Conservation (phyloP, 1,284 basidiomycete species). For the Cutaneotrichosporon mucoides region DNA sequence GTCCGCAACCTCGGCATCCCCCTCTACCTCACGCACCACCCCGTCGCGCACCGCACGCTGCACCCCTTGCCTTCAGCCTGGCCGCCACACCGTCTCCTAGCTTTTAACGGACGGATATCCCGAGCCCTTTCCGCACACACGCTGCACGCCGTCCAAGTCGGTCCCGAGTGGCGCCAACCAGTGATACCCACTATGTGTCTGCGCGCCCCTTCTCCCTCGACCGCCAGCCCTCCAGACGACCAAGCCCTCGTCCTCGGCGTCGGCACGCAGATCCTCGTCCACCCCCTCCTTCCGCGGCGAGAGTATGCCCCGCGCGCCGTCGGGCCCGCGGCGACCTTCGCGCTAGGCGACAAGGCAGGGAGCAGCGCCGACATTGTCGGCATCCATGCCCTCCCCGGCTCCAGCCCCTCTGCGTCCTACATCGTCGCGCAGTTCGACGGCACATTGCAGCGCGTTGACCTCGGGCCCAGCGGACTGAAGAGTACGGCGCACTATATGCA, state of each 20-base stretch:
- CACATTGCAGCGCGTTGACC: slow-evolving; percentile 29
- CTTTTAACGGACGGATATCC: slow-evolving; percentile 25
- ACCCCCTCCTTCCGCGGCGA: slow-evolving; percentile 21
- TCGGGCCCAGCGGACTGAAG: neutral
- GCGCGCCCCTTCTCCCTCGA: no score
- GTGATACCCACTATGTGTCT: slow-evolving; percentile 33
- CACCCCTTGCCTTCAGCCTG: slow-evolving; percentile 18
- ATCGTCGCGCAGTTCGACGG: slow-evolving; percentile 40
- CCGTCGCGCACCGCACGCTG: slow-evolving; percentile 26
- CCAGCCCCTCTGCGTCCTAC: neutral
- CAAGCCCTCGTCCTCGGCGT: slow-evolving; percentile 32
- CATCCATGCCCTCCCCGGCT: slow-evolving; percentile 18
- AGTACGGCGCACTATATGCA: slow-evolving; percentile 18
- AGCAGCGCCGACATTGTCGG: slow-evolving; percentile 37
- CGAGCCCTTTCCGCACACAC: slow-evolving; percentile 16
- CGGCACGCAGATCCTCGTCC: slow-evolving; percentile 31
- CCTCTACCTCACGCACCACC: slow-evolving; percentile 29
- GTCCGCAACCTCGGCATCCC: slow-evolving; percentile 33
- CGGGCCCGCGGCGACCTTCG: slow-evolving; percentile 17
- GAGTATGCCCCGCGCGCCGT: neutral
- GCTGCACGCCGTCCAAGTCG: slow-evolving; percentile 40
- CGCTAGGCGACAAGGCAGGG: slow-evolving; percentile 19
- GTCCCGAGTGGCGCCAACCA: slow-evolving; percentile 29
- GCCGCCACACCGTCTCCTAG: slow-evolving; percentile 22
- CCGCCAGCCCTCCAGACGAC: neutral